phyloP scores from a whole-genome alignment of 2,329 filamentous ascomycete species.

The Cladophialophora yegresii region DNA sequence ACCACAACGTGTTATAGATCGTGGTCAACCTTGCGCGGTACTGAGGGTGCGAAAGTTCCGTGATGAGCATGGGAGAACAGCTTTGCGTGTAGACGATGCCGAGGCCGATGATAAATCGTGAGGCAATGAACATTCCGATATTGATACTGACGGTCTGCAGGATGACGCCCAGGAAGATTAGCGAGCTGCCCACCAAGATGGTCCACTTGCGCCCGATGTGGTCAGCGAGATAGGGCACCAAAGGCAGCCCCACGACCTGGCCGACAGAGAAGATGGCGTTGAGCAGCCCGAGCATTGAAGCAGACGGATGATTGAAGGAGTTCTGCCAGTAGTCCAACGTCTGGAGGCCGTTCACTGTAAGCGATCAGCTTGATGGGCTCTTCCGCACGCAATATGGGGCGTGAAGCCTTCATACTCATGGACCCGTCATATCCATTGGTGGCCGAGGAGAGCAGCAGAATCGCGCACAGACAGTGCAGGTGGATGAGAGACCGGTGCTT shows the following conservation, averaged over 20 bases:
- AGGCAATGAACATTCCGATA: slow-evolving; percentile 56
- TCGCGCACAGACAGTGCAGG: slow-evolving; percentile 53
- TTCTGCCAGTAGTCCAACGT: slow-evolving; percentile 18
- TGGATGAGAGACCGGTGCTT: slow-evolving; percentile 16
- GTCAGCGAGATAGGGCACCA: slow-evolving; percentile 51
- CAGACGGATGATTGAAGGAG: slow-evolving; percentile 43
- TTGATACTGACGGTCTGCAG: slow-evolving; percentile 50
- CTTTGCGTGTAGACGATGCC: slow-evolving; percentile 51
- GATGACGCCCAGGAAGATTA: slow-evolving; percentile 50
- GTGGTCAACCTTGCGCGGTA: slow-evolving; percentile 52
- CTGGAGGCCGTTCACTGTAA: slow-evolving; percentile 25
- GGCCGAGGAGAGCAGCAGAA: slow-evolving; percentile 61
- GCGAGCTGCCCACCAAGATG: slow-evolving; percentile 50
- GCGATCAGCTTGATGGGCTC: slow-evolving; percentile 7
- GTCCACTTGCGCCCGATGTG: slow-evolving; percentile 50
- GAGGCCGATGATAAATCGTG: slow-evolving; percentile 66
- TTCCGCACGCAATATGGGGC: not conserved
- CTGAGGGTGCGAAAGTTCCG: slow-evolving; percentile 52
- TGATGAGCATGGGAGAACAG: slow-evolving; percentile 44
- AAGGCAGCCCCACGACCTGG: slow-evolving; percentile 49
- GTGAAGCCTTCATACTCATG: slow-evolving; percentile 10
- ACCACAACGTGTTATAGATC: slow-evolving; percentile 58
- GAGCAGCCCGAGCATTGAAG: slow-evolving; percentile 45
- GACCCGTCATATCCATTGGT: slow-evolving; percentile 30
- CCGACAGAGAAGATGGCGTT: slow-evolving; percentile 48